A percentile compares a stretch with the other conserved stretches of the same genome.
These are phyloP conservation scores for Saccharomycopsis fodiens DNA, from an alignment of 805 yeast genomes.

Conservation along the genomic window DNA sequence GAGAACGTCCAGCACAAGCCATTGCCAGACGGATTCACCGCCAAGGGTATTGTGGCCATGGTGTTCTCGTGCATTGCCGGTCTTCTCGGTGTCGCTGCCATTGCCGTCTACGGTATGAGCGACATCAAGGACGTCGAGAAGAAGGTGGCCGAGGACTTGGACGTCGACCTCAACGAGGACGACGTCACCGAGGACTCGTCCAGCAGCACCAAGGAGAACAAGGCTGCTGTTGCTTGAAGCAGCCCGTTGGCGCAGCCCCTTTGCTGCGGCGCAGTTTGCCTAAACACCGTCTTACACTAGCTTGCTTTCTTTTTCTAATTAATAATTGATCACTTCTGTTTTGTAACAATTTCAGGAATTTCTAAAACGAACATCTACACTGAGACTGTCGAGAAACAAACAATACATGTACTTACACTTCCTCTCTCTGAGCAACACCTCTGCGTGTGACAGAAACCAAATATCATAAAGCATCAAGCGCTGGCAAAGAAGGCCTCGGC, in stretches of 20 bases:
- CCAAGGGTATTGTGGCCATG: conserved; percentile 89
- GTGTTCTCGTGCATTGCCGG: conserved; percentile 87
- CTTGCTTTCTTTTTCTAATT: background rate
- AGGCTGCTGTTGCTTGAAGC: background rate
- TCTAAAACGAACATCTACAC: too few species aligned
- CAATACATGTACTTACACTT: too few species aligned
- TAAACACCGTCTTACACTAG: background rate
- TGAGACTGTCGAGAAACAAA: too few species aligned
- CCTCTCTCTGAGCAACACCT: too few species aligned
- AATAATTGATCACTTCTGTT: background rate
- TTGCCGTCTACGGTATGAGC: conserved; percentile 78
- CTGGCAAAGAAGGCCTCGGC: too few species aligned
- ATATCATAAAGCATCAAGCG: too few species aligned
- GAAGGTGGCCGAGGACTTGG: conserved; percentile 49
- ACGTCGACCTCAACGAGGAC: conserved; percentile 31
- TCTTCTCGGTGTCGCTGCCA: conserved; percentile 67
- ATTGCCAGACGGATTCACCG: conserved; percentile 88
- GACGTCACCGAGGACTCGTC: background rate
- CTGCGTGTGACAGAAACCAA: too few species aligned
- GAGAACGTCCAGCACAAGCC: conserved; percentile 58
- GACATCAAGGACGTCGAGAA: conserved; percentile 68
- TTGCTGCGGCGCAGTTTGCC: too few species aligned
- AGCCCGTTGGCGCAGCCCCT: too few species aligned
- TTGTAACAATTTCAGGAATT: too few species aligned
- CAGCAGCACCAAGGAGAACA: background rate